Evolutionary conservation across 805 yeast genomes (phyloP), one percentile per base, ranked within the genome.

Genomic region (Schizosaccharomyces cryophilus): DNA sequence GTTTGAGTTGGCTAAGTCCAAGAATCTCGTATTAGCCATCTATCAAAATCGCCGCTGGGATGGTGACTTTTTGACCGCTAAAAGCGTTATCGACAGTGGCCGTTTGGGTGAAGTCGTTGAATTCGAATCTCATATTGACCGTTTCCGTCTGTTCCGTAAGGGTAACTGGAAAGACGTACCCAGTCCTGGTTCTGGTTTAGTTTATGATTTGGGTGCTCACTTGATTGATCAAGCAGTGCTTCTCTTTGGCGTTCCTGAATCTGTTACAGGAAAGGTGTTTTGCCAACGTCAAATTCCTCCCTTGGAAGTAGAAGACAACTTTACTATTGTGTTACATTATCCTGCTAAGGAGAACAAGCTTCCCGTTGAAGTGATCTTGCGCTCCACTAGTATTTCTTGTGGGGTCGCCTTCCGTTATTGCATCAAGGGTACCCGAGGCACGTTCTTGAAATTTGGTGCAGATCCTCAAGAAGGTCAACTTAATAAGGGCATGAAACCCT

Each of bases 1-100:
- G 13, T 68, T 73, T 58, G 71, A 67, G 0, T 70, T 74, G 58
- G 84, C 84, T 5, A 70, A 71, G 64, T 62, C 66, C 60, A 73
- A 75, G 66, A 70, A 71, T 0, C 65, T 73, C 59, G 77, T 76
- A 63, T 69, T 80, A 9, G 54, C 61, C 35, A 31, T 59, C 38
- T 59, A 42, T 21, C 61, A 59, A 31, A 59, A 59, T 29, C 42
- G 61, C 13, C 51, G 61, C 19, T 59, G 30, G 38, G 61, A 59
- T 19, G 38, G 54, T 29, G 61, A 59, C 38, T 59, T 40, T 31
- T 29, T 59, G 24, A 59, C 61, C 24, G 30, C 47, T 9, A 45
- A 59, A 29, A 17, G 9, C 3, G 11, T 21, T n/a, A 30, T 59
- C 54, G 54, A 59, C 19, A 42, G 24, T 24, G 61, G 61, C 7